Evolutionary conservation across 345 rosid genomes (phyloP).

Genomic region (Leavenworthia alabamica): DNA sequence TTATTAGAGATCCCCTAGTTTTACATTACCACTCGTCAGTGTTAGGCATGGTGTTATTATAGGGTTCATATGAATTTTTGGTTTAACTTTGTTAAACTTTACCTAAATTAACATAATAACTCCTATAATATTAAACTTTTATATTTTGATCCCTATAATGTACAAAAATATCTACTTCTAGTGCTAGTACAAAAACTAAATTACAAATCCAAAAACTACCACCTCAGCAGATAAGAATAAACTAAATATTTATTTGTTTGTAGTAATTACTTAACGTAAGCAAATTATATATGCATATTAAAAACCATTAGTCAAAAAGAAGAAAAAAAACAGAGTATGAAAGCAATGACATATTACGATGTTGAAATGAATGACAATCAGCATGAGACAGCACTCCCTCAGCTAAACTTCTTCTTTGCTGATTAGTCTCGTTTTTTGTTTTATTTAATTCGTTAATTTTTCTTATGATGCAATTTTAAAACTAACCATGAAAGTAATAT

Average conservation of each 20-base stretch:
- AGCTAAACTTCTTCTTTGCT: not conserved
- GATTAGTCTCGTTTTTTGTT: not conserved
- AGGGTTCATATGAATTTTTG: no score
- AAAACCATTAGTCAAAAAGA: not conserved
- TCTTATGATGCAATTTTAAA: not conserved
- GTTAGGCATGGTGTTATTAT: no score
- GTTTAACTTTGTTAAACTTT: no score
- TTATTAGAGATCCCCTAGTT: not conserved
- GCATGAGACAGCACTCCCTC: conserved; percentile 14
- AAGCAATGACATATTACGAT: conserved; percentile 26
- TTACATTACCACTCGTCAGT: not conserved
- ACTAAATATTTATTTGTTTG: not conserved
- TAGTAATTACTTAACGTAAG: not conserved
- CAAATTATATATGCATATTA: not conserved
- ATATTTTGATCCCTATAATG: no score
- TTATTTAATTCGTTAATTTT: not conserved
- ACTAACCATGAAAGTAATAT: not conserved
- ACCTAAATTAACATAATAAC: no score
- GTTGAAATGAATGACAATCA: conserved; percentile 14
- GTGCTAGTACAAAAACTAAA: not conserved
- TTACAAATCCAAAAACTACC: not conserved
- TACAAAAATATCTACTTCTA: no score
- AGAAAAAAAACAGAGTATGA: not conserved
- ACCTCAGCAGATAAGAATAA: not conserved
- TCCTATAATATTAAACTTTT: no score